Base-by-base conservation (phyloP, 441 rosid species). In the Pelargonium citronellum region DNA sequence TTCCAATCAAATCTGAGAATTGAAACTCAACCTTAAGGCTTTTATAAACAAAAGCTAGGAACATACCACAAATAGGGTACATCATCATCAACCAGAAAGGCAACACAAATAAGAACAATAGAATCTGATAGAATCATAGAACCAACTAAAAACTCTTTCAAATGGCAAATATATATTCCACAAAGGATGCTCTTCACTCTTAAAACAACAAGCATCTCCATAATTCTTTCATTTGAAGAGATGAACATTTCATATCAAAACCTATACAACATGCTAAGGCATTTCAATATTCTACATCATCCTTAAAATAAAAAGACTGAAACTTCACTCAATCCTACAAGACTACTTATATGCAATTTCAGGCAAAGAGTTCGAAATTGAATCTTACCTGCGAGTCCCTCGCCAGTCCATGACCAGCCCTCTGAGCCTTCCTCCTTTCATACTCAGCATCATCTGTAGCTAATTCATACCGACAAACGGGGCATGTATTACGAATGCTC, bases 371-470 rank as follows among this genome's bases (percentile, higher is more conserved):
- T 61, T 67, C 79, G 3, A 71, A 71, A 11, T 67, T 71, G 65
- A 15, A 53, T 9, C 72, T 71, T 24, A 75, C 72, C 71, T 53
- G 68, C 0, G 69, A n/a, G 53, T 71, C 75, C 75, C 75, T 24
- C 0, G 16, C 37, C 43, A 15, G 12, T 9, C 64, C 74, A 66
- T 30, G 27, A 13, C 8, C 61, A 1, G 47, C 68, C 13, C 70
- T 30, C 67, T 7, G 60, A 46, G 24, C 15, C 55, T 55, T 71
- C 19, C 44, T 75, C 44, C 75, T 15, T 64, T 75, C 79, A 9
- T 75, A 75, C 65, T 63, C 79, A 44, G 57, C 3, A 63, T 75
- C 79, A 53, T 75, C 79, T 15, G 79, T 75, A 47, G 79, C 75
- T 60, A 75, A 51, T 71, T 75, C 79, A 44, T 71, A 68, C 57